A percentile compares a stretch with the other conserved stretches of the same genome.
Conservation (phyloP, 2,329 filamentous ascomycete species). For the Sarocladium brachiariae region DNA sequence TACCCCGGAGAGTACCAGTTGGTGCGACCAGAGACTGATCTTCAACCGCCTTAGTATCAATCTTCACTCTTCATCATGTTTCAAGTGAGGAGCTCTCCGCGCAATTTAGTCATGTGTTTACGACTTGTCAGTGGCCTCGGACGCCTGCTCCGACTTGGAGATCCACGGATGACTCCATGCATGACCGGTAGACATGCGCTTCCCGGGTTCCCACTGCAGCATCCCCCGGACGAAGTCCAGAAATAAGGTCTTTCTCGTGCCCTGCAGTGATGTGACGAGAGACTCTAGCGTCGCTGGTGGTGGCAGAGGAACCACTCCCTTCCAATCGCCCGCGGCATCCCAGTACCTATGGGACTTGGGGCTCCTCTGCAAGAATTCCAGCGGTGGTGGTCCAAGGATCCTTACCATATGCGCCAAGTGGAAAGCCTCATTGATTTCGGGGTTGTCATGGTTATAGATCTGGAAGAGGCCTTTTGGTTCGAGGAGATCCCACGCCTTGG, state of each 20-base stretch:
- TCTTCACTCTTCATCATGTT: no score
- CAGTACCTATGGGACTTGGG: constrained; percentile 16
- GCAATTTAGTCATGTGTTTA: neutral
- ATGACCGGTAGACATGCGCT: constrained; percentile 8
- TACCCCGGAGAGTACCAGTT: no score
- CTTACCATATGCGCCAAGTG: constrained; percentile 19
- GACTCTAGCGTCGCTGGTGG: constrained; percentile 14
- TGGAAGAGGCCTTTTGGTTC: constrained; percentile 16
- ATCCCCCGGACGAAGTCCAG: constrained; percentile 17
- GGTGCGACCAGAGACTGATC: no score
- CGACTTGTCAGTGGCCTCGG: neutral
- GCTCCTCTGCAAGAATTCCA: constrained; percentile 14
- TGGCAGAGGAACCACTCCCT: constrained; percentile 17
- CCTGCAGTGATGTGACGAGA: constrained; percentile 14
- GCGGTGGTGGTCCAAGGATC: constrained; percentile 17
- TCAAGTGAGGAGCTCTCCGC: neutral
- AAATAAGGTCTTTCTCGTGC: constrained; percentile 13
- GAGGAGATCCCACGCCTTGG: constrained; percentile 20
- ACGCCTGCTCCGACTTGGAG: neutral
- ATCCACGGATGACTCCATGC: neutral
- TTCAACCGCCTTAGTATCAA: no score
- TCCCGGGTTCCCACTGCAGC: constrained; percentile 16
- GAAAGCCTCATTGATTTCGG: constrained; percentile 16
- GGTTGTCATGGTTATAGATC: constrained; percentile 15
- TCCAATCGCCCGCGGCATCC: constrained; percentile 19